Base-by-base conservation (phyloP, 2,329 filamentous ascomycete species). In the Ceratocystis lukuohia region DNA sequence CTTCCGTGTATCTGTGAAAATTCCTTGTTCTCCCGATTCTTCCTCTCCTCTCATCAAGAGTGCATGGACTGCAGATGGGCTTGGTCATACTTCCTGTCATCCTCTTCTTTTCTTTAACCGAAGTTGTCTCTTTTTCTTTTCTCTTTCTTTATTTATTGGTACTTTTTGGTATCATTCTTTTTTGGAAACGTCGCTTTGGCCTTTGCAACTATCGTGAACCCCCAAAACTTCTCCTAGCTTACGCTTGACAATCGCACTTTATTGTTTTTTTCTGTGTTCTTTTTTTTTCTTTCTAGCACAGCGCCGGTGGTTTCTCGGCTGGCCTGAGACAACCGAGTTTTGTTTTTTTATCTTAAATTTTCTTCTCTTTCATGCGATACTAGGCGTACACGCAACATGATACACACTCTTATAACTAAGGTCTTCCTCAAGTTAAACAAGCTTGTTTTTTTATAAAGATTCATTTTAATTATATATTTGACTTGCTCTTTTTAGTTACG, bases 131-230 rank as follows among this genome's bases (percentile, higher is more conserved):
- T n/a, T 20, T 57, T 56, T 12, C 17, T 28, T 28, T 28, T 15
- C n/a, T n/a, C n/a, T n/a, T 59, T 30, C 25, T 17, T 30, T 5
- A 28, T 59, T 30, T 37, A n/a, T 59, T 17, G 7, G 25, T 57
- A 28, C 28, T 57, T 57, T 33, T 12, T n/a, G 30, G 45, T 20
- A 17, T 20, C 45, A 3, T 48, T 22, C 2, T 30, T 59, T 17
- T 59, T n/a, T 25, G 53, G 53, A 17, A 20, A 48, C 2, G 28
- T 37, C 28, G 22, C 28, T 10, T 59, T 30, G 28, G 17, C 53
- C 53, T 59, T 37, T 8, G 17, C 28, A 59, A 59, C 53, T 59
- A 59, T 59, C 53, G 53, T 37, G 53, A 59, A 59, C 53, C 53
- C 53, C 25, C 28, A 8, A 50, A 50, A 12, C 15, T 62, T 62